Percentiles rank a stretch among this genome's conserved stretches.
phyloP scores from a whole-genome alignment of 768 basidiomycete genomes.

The Glaciozyma antarctica region DNA sequence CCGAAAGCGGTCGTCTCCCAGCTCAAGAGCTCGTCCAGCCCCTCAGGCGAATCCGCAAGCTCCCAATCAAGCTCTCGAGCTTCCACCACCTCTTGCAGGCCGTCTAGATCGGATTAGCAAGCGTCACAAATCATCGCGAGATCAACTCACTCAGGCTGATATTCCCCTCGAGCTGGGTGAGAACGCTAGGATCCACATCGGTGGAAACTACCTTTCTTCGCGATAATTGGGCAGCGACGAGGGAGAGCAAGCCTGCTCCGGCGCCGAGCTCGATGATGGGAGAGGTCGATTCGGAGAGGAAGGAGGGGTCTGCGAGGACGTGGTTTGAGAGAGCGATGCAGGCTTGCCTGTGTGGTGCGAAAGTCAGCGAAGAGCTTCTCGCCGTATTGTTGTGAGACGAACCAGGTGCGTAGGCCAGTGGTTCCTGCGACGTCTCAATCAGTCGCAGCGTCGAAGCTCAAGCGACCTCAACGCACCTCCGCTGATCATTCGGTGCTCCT shows the following conservation, averaged over 20 bases:
- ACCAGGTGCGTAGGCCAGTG: conserved; percentile 25
- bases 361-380: too few species aligned
- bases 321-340: conserved; percentile 29
- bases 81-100: not conserved
- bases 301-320: conserved; percentile 3
- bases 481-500: conserved; percentile 26
- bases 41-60: not conserved
- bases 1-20: conserved; percentile 12
- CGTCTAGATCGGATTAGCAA: conserved; percentile 4
- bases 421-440: conserved; percentile 4
- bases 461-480: conserved; percentile 6
- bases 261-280: conserved; percentile 26
- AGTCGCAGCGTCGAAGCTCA: not conserved
- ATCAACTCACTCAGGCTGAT: conserved; percentile 14
- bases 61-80: conserved; percentile 20
- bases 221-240: not conserved
- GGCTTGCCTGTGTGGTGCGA: conserved; percentile 18
- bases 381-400: not conserved
- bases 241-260: conserved; percentile 21
- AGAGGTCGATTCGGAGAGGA: not conserved
- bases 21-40: not conserved
- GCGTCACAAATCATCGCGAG: not conserved
- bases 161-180: conserved; percentile 12
- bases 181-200: conserved; percentile 21
- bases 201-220: conserved; percentile 4